These are phyloP conservation scores for Lanmaoa pseudosensibilis DNA, from an alignment of 768 basidiomycete species.

Conservation along the genomic window DNA sequence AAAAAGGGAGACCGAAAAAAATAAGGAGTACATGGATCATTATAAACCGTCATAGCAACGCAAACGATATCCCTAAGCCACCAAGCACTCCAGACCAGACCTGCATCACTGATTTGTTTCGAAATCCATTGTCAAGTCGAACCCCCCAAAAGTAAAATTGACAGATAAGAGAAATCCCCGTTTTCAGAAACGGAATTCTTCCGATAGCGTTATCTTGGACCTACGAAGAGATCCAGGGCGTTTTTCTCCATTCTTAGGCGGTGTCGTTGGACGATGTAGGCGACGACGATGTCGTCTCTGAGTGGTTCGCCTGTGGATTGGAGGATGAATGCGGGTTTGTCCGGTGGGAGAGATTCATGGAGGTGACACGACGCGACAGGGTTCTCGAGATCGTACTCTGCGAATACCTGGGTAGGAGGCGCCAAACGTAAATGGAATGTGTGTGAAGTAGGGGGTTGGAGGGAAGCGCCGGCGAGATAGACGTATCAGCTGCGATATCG, in stretches of 20 bases:
- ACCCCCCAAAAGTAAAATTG: background rate
- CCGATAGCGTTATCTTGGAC: slow-evolving; percentile 10
- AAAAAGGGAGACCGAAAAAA: too few relatives aligned
- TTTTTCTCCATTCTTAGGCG: slow-evolving; percentile 24
- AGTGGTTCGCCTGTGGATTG: slow-evolving; percentile 26
- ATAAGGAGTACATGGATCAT: too few relatives aligned
- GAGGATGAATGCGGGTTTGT: slow-evolving; percentile 24
- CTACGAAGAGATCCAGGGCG: slow-evolving; percentile 28
- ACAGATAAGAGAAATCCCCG: background rate
- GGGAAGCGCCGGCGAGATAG: background rate
- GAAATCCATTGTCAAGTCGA: background rate
- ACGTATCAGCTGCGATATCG: background rate
- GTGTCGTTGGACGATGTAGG: slow-evolving; percentile 30
- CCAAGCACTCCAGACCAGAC: too few relatives aligned
- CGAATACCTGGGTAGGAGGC: slow-evolving; percentile 20
- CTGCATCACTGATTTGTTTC: too few relatives aligned
- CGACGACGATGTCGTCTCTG: slow-evolving; percentile 31
- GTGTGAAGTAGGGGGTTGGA: background rate
- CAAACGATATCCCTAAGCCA: too few relatives aligned
- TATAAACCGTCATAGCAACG: too few relatives aligned
- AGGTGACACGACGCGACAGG: slow-evolving; percentile 26
- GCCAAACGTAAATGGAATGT: too few relatives aligned
- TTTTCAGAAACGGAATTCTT: background rate
- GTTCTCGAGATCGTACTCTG: slow-evolving; percentile 24
- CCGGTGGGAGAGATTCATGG: background rate